Conservation (phyloP, 2,329 filamentous ascomycete species). For the Penicillium crustosum region DNA sequence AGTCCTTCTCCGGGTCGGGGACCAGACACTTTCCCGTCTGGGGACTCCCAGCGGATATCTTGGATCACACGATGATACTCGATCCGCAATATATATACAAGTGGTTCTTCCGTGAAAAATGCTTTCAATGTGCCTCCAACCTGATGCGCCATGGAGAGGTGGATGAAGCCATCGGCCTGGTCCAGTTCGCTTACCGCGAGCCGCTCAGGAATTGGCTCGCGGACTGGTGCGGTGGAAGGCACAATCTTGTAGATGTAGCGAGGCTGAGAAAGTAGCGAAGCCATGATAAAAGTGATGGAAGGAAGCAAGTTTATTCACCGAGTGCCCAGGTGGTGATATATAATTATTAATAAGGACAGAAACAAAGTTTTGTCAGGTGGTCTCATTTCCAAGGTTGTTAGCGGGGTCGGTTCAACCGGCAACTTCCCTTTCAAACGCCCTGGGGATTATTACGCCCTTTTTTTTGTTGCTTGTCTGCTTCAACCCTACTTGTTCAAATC, state of each 20-base stretch:
- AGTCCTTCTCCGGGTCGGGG: conserved; percentile 40
- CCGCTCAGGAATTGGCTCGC: conserved; percentile 37
- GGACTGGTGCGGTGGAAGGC: conserved; percentile 36
- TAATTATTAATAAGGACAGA: not conserved
- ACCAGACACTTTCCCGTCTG: conserved; percentile 38
- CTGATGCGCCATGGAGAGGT: conserved; percentile 41
- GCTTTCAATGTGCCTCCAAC: conserved; percentile 40
- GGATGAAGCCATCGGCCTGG: conserved; percentile 38
- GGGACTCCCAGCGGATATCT: conserved; percentile 40
- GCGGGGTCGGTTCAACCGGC: conserved; percentile 16
- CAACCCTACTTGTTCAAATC: not conserved
- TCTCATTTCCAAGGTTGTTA: conserved; percentile 1
- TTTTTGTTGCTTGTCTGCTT: not conserved
- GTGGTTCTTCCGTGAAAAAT: conserved; percentile 40
- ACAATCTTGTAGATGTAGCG: conserved; percentile 42
- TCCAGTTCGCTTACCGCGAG: conserved; percentile 42
- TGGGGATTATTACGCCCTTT: conserved; percentile 1
- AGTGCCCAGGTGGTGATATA: not conserved
- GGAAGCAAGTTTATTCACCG: conserved; percentile 2
- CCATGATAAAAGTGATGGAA: conserved; percentile 13
- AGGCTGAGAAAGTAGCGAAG: conserved; percentile 22
- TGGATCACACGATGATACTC: conserved; percentile 30
- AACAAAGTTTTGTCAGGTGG: conserved; percentile 4
- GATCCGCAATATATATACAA: conserved; percentile 41
- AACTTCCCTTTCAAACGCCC: not conserved